phyloP scores from a whole-genome alignment of 108 stramenopile species.

The Fragilaria radians region DNA sequence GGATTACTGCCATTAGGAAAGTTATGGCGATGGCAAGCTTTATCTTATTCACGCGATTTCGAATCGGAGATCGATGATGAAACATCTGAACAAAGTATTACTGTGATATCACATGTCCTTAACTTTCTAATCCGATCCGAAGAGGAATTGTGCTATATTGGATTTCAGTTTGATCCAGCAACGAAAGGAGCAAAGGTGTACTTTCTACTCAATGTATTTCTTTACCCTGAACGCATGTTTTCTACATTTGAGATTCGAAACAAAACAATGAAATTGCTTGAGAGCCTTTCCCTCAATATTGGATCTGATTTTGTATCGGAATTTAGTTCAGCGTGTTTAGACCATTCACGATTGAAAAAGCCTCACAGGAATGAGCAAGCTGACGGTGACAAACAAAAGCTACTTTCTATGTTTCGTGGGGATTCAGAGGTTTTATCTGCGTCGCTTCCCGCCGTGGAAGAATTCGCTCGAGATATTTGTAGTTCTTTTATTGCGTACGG shows the following conservation, averaged over 20 bases:
- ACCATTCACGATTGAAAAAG: conserved; percentile 23
- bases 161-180: conserved; percentile 13
- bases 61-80: background rate
- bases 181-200: conserved; percentile 66
- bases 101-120: conserved; percentile 37
- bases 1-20: conserved; percentile 45
- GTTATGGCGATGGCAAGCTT: conserved; percentile 71
- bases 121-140: conserved; percentile 47
- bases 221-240: conserved; percentile 56
- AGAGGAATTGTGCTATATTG: background rate
- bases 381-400: conserved; percentile 5
- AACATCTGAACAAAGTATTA: conserved; percentile 13
- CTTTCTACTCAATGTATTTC: conserved; percentile 63
- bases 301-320: conserved; percentile 4
- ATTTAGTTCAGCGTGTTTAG: conserved; percentile 35
- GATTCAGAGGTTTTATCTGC: conserved; percentile 17
- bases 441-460: conserved; percentile 47
- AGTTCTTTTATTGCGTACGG: conserved; percentile 67
- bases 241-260: conserved; percentile 27
- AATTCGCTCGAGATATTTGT: conserved; percentile 70
- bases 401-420: background rate
- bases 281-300: conserved; percentile 5
- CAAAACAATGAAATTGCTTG: conserved; percentile 17
- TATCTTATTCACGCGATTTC: conserved; percentile 20
- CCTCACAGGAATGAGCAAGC: background rate